Evolutionary conservation across 768 basidiomycete species (phyloP), one percentile per base, ranked within the genome.

Genomic region (Leccinum arenicola): DNA sequence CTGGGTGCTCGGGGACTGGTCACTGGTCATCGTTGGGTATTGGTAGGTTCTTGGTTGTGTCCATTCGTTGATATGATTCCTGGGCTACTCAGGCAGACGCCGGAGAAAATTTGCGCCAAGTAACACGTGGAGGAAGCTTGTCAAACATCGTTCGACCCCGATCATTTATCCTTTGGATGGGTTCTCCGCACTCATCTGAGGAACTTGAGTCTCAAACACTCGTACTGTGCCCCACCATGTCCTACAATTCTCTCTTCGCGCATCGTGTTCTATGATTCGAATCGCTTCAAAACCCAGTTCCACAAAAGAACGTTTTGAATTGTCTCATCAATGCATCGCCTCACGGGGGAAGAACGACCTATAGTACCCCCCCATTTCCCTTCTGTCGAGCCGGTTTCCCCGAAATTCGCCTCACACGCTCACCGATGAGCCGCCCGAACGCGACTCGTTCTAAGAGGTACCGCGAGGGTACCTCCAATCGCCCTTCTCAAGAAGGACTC

Each of bases 371-470:
- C 23, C 43, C 40, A 43, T 19, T 11, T 43, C n/a, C 43, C 10
- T 8, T 11, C 14, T 35, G 56, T 56, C 36, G 48, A 56, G 40
- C 43, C n/a, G 55, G 29, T 62, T 31, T 55, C 40, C 21, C 43
- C 43, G 43, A 36, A 40, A 45, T 33, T 17, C 43, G 17, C 36
- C 3, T n/a, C 50, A 27, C 31, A 8, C 35, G 15, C 31, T 40
- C 21, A 45, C n/a, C 15, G 15, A 51, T 40, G 62, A 55, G 53
- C 33, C 31, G 10, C 47, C 23, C 27, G 17, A 49, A 17, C 9
- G 50, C 38, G 33, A 50, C 45, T 53, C 53, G 38, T 63, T 57
- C 64, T 50, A 48, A 35, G 47, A 17, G 27, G 17, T 33, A 36
- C 60, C 47, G 38, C 64, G 59, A 45, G 45, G 21, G 35, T 17